phyloP scores from a whole-genome alignment of 805 yeast species.

The Schizosaccharomyces lindneri region DNA sequence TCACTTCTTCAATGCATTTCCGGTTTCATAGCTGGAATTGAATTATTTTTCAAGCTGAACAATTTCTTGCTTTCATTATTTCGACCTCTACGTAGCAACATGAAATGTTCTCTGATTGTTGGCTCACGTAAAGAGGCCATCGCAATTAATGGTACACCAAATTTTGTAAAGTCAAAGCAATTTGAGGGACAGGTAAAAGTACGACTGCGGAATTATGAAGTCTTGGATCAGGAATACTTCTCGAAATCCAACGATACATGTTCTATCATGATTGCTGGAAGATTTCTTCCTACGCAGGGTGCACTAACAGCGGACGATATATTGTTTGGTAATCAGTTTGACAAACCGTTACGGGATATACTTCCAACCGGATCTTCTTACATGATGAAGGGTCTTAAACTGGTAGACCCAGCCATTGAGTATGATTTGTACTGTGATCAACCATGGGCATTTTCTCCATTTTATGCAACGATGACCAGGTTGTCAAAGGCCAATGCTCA shows the following conservation, averaged over 20 bases:
- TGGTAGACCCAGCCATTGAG: constrained; percentile 37
- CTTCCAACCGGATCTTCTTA: constrained; percentile 20
- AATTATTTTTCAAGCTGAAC: background rate
- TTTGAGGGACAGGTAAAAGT: background rate
- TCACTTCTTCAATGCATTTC: no score
- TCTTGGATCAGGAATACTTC: background rate
- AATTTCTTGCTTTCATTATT: background rate
- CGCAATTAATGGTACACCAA: background rate
- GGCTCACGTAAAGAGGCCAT: background rate
- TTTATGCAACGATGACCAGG: constrained; percentile 29
- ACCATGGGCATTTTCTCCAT: constrained; percentile 41
- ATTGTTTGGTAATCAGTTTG: constrained; percentile 47
- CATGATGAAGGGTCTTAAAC: constrained; percentile 7
- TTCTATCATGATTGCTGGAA: background rate
- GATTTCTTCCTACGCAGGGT: background rate
- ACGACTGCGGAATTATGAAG: background rate
- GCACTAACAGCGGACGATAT: constrained; percentile 16
- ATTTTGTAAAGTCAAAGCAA: background rate
- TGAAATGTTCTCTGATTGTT: background rate
- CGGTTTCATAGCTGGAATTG: no score
- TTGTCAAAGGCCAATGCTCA: constrained; percentile 13
- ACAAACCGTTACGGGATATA: constrained; percentile 28
- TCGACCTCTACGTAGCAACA: background rate
- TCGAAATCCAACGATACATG: background rate
- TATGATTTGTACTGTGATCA: constrained; percentile 36